Conservation (phyloP, 805 yeast species). For the Schwanniomyces pseudopolymorphus region DNA sequence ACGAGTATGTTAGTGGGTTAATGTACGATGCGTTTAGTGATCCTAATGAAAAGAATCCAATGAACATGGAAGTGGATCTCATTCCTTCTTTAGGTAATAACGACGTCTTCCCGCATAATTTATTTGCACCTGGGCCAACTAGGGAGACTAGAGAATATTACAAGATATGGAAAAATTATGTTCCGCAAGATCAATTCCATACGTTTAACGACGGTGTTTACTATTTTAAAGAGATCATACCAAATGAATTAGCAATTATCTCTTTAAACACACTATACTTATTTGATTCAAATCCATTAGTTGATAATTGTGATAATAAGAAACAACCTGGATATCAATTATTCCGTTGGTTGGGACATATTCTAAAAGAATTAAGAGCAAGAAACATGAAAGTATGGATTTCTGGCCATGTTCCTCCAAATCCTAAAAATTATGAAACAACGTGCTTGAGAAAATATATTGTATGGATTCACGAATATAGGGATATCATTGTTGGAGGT, state of each 20-base stretch:
- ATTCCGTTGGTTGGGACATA: conserved; percentile 74
- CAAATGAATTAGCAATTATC: conserved; percentile 71
- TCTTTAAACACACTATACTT: conserved; percentile 77
- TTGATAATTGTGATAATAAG: conserved; percentile 70
- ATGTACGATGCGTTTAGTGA: conserved; percentile 56
- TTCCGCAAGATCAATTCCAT: conserved; percentile 78
- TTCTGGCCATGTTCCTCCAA: conserved; percentile 87
- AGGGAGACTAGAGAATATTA: conserved; percentile 76
- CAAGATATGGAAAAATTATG: conserved; percentile 68
- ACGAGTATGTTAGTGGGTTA: conserved; percentile 52
- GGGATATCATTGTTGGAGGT: conserved; percentile 83
- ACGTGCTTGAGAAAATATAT: conserved; percentile 74
- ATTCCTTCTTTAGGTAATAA: conserved; percentile 82
- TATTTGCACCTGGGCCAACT: conserved; percentile 87
- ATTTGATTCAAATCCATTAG: conserved; percentile 76
- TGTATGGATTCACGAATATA: conserved; percentile 79
- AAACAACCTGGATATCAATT: conserved; percentile 80
- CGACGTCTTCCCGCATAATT: conserved; percentile 86
- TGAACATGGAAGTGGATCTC: conserved; percentile 45
- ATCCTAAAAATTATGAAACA: conserved; percentile 70
- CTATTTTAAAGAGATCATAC: conserved; percentile 75
- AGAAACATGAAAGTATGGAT: conserved; percentile 85
- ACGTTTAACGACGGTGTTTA: conserved; percentile 74
- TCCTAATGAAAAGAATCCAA: conserved; percentile 43
- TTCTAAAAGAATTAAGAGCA: conserved; percentile 67